Evolutionary conservation across 768 basidiomycete genomes (phyloP), one percentile per base, ranked within the genome.

Genomic region (Xerocomus potaroensis): DNA sequence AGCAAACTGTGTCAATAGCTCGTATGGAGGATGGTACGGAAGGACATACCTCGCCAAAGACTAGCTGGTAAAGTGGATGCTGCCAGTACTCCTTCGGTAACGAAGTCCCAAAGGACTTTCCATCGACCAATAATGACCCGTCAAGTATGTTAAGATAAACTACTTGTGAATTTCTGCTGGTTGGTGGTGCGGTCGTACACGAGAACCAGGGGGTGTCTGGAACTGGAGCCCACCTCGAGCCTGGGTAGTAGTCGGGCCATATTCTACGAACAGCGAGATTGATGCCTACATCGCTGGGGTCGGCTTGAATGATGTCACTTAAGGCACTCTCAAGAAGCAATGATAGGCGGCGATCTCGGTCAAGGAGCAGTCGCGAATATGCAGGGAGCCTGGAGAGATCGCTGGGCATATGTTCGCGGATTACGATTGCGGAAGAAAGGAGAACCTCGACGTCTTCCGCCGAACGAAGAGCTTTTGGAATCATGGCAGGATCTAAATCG

Each of bases 211-310:
- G 26, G 5, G 26, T 6, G 26, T 27, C 26, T 6, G 26, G 26
- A 10, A 27, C 6, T 27, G 26, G 6, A 10, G 26, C 10, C 26
- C 26, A 27, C 5, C 10, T 27, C 26, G 26, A 27, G 10, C 10
- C 26, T 8, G 1, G 24, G 27, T 40, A 50, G 45, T 68, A 70
- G 12, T 30, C 52, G 1, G 59, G 48, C 71, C 72, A 73, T 38
- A 66, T 53, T n/a, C 36, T 40, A 10, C 18, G 1, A 26, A 72
- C 45, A 0, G 70, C 71, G 14, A 19, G 24, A 41, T 72, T 51
- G 27, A 72, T 55, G 15, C 65, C 69, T 16, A 22, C 6, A 26
- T 40, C 45, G 18, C 49, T 30, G 2, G 6, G 26, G 5, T 27
- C 26, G 10, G 24, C 31, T 11, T 40, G 16, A 23, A 68, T 59